A percentile compares a stretch with the other conserved stretches of the same genome.
Conservation (phyloP, 495 filamentous ascomycete species). For the Tirmania nivea region DNA sequence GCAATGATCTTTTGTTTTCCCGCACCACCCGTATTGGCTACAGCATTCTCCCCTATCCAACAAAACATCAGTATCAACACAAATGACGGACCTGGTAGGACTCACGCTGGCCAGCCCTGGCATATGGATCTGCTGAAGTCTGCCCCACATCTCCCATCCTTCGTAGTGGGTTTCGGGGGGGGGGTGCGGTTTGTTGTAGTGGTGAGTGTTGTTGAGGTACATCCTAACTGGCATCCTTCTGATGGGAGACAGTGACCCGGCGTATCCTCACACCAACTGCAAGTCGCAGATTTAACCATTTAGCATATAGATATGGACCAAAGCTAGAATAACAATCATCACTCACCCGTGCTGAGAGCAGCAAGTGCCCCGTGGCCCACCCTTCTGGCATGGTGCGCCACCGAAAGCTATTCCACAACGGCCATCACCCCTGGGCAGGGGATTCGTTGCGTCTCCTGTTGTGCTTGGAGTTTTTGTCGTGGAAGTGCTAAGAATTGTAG, state of each 20-base stretch:
- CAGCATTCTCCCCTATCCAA: not conserved
- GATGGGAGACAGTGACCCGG: not conserved
- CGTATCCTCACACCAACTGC: not conserved
- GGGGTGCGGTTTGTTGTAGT: not conserved
- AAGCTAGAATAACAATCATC: not conserved
- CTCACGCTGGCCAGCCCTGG: too few relatives aligned
- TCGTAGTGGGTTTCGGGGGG: too few relatives aligned
- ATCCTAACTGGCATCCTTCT: too few relatives aligned
- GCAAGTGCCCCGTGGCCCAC: not conserved
- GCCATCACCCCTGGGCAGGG: not conserved
- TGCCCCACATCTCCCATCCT: not conserved
- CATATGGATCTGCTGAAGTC: not conserved
- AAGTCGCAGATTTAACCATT: not conserved
- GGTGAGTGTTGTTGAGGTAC: not conserved
- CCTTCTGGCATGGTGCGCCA: not conserved
- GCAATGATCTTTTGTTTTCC: not conserved
- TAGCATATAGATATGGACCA: not conserved
- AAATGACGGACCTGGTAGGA: too few relatives aligned
- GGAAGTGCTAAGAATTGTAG: not conserved
- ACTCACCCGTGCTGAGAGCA: not conserved
- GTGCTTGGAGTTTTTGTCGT: not conserved
- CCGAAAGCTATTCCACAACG: not conserved
- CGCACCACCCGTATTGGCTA: not conserved
- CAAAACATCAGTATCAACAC: too few relatives aligned
- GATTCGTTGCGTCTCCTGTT: not conserved